Evolutionary conservation across 805 yeast species (phyloP).

Genomic region (Starmerella davenportii): DNA sequence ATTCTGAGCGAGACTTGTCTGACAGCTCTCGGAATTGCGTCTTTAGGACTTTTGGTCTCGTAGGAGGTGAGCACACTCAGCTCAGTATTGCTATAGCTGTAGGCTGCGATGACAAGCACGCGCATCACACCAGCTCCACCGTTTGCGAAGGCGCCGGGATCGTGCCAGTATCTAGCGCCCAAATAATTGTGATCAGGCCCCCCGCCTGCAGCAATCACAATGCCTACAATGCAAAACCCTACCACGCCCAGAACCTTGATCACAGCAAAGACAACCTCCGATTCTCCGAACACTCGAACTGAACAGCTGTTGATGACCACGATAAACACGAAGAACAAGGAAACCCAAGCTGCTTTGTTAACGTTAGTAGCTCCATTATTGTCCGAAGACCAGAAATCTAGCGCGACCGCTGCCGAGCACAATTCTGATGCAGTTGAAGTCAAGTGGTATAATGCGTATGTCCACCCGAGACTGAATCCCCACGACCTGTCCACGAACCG

Average conservation of each 20-base stretch:
- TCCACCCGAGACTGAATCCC: constrained; percentile 55
- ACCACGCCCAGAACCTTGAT: constrained; percentile 43
- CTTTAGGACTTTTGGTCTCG: constrained; percentile 51
- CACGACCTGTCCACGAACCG: constrained; percentile 43
- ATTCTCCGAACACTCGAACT: constrained; percentile 48
- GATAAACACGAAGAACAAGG: constrained; percentile 37
- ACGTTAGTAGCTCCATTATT: constrained; percentile 21
- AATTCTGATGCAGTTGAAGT: constrained; percentile 46
- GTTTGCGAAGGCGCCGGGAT: constrained; percentile 50
- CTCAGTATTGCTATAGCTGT: constrained; percentile 61
- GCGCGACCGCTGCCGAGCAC: constrained; percentile 38
- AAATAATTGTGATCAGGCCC: constrained; percentile 38
- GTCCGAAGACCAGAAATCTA: constrained; percentile 33
- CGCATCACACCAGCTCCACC: constrained; percentile 56
- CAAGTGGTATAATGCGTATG: constrained; percentile 43
- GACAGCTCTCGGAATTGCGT: constrained; percentile 50
- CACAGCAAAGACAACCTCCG: constrained; percentile 43
- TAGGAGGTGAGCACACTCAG: constrained; percentile 61
- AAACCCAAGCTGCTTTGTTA: constrained; percentile 40
- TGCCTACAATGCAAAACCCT: constrained; percentile 46
- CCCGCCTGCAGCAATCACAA: constrained; percentile 34
- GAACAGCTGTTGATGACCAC: constrained; percentile 37
- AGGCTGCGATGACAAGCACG: constrained; percentile 59
- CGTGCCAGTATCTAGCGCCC: constrained; percentile 39
- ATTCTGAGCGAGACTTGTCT: constrained; percentile 77